These are phyloP conservation scores for Pseudofabraea citricarpa DNA, from an alignment of 2,329 filamentous ascomycete species.

Conservation along the genomic window DNA sequence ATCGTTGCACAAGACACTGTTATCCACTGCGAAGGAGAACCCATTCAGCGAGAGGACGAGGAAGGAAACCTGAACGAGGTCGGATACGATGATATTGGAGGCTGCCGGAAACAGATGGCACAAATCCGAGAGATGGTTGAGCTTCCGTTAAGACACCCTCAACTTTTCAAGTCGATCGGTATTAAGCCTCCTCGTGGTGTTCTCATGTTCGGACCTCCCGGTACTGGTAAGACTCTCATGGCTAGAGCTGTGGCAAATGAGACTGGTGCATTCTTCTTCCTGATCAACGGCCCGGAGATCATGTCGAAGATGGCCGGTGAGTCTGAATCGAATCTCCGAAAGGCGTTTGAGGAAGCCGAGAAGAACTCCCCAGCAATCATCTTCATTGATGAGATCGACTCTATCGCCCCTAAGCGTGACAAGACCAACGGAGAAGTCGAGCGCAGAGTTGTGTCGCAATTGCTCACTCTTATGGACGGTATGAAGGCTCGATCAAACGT, in stretches of 20 bases:
- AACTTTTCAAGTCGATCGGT: slow-evolving; percentile 99
- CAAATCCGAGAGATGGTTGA: slow-evolving; percentile 99
- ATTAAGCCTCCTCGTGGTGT: slow-evolving; percentile 99
- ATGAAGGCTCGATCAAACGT: slow-evolving; percentile 99
- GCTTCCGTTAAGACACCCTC: slow-evolving; percentile 90
- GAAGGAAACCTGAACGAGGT: slow-evolving; percentile 99
- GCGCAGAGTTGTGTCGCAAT: slow-evolving; percentile 95
- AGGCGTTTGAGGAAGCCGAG: slow-evolving; percentile 99
- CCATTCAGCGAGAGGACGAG: slow-evolving; percentile 96
- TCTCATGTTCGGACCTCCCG: slow-evolving; percentile 90
- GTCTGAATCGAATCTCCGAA: slow-evolving; percentile 95
- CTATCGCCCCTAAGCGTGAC: slow-evolving; percentile 98
- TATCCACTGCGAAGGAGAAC: slow-evolving; percentile 97
- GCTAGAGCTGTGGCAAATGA: slow-evolving; percentile 98
- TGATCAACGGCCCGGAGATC: slow-evolving; percentile 98
- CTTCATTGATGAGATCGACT: slow-evolving; percentile 99
- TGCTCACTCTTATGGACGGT: slow-evolving; percentile 96
- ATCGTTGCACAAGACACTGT: slow-evolving; percentile 98
- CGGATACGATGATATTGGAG: slow-evolving; percentile 98
- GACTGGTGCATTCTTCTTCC: slow-evolving; percentile 98
- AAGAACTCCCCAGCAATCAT: slow-evolving; percentile 99
- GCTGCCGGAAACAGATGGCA: slow-evolving; percentile 99
- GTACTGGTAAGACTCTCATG: slow-evolving; percentile 99
- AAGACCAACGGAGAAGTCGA: slow-evolving; percentile 99
- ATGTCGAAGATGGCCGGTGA: slow-evolving; percentile 99